A percentile compares a stretch with the other conserved stretches of the same genome.
Evolutionary conservation across 2,329 filamentous ascomycete genomes (phyloP).

Genomic region (Cercospora citrullina): DNA sequence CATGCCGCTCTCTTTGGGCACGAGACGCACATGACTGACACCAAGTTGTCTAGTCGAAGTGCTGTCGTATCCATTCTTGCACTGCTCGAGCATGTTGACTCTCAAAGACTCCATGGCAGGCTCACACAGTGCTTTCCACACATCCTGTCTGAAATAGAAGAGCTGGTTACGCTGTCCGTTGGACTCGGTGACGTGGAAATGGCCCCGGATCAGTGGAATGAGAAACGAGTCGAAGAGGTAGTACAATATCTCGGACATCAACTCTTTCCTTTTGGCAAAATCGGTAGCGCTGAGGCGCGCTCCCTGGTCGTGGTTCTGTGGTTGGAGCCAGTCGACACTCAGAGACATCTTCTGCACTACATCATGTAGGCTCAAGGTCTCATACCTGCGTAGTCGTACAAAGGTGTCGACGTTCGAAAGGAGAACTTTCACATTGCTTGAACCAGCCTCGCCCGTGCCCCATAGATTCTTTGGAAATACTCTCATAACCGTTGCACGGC

Average conservation of each 20-base stretch:
- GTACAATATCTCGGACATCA: conserved; percentile 84
- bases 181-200: conserved; percentile 95
- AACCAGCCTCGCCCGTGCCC: conserved; percentile 58
- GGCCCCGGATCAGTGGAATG: conserved; percentile 79
- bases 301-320: conserved; percentile 47
- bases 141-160: conserved; percentile 93
- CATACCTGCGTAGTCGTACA: conserved; percentile 74
- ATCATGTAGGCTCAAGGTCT: conserved; percentile 77
- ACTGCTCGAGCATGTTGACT: conserved; percentile 73
- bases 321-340: conserved; percentile 64
- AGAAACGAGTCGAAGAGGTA: conserved; percentile 90
- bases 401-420: conserved; percentile 74
- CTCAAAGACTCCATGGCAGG: conserved; percentile 70
- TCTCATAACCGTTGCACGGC: conserved; percentile 69
- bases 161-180: conserved; percentile 74
- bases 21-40: conserved; percentile 73
- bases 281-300: conserved; percentile 70
- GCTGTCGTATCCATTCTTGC: conserved; percentile 60
- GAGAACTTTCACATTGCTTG: conserved; percentile 62
- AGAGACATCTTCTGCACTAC: conserved; percentile 69
- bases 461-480: conserved; percentile 76
- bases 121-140: conserved; percentile 77
- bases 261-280: conserved; percentile 70
- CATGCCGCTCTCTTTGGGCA: conserved; percentile 76
- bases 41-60: conserved; percentile 67